Percentiles rank a stretch among this genome's conserved stretches.
Conservation (phyloP, 768 basidiomycete species). For the Agrocybe pediades region DNA sequence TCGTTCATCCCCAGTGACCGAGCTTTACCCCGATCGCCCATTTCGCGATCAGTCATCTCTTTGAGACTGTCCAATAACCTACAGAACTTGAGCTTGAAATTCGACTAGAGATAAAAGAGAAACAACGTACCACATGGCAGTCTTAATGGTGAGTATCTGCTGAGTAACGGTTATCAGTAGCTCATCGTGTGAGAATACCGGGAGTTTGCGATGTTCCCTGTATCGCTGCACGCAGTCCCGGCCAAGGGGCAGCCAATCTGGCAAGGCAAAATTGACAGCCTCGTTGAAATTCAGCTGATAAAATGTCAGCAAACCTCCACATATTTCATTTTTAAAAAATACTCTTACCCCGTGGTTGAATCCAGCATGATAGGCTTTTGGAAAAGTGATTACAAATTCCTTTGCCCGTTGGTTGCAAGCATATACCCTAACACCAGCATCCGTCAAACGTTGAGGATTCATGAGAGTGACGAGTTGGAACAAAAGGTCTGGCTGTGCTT, state of each 20-base stretch:
- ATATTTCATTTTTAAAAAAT: conserved; percentile 8
- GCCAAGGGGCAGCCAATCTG: conserved; percentile 91
- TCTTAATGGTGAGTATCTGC: conserved; percentile 89
- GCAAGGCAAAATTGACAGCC: conserved; percentile 97
- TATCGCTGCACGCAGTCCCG: conserved; percentile 90
- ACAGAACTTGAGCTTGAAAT: conserved; percentile 6
- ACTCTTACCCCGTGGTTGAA: conserved; percentile 94
- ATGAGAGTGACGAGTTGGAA: conserved; percentile 98
- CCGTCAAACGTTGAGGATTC: conserved; percentile 85
- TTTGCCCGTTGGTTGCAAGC: conserved; percentile 97
- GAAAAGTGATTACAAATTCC: conserved; percentile 97
- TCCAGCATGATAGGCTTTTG: conserved; percentile 96
- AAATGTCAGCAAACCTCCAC: conserved; percentile 24
- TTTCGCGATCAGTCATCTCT: conserved; percentile 89
- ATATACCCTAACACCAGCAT: conserved; percentile 89
- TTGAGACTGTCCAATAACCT: conserved; percentile 85
- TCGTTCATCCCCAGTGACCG: conserved; percentile 66
- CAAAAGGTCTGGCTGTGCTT: conserved; percentile 94
- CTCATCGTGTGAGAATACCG: conserved; percentile 98
- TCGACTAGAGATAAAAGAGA: neutral
- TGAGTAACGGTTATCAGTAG: conserved; percentile 97
- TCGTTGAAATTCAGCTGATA: conserved; percentile 95
- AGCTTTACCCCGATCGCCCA: conserved; percentile 63
- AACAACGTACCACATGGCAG: conserved; percentile 80
- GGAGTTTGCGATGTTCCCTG: conserved; percentile 86